Percentiles rank a stretch among this genome's conserved stretches.
These are phyloP conservation scores for Aspergillus quadricinctus DNA, from an alignment of 2,329 filamentous ascomycete species.

Conservation along the genomic window DNA sequence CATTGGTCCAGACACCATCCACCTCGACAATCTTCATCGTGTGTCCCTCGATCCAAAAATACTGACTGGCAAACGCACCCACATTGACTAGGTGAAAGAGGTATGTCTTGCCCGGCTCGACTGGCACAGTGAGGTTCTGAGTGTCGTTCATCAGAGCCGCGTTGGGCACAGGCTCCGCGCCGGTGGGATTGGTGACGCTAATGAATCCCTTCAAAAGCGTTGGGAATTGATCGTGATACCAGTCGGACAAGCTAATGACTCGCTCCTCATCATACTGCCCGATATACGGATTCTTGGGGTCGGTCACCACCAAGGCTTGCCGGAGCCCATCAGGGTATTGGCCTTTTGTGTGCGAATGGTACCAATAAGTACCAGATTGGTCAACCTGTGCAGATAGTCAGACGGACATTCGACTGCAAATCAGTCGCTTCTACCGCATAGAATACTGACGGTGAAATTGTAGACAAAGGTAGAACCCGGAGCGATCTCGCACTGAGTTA, in stretches of 20 bases:
- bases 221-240: slow-evolving; percentile 60
- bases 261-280: slow-evolving; percentile 57
- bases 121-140: slow-evolving; percentile 52
- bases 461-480: slow-evolving; percentile 62
- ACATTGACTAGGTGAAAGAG: slow-evolving; percentile 68
- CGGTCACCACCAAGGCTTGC: slow-evolving; percentile 62
- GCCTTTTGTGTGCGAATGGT: slow-evolving; percentile 62
- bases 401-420: not conserved
- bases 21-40: slow-evolving; percentile 66
- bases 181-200: slow-evolving; percentile 47
- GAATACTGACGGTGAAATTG: slow-evolving; percentile 54
- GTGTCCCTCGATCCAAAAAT: slow-evolving; percentile 44
- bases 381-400: slow-evolving; percentile 19
- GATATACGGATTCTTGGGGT: slow-evolving; percentile 49
- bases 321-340: slow-evolving; percentile 66
- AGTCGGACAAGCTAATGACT: slow-evolving; percentile 63
- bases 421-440: not conserved
- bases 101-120: slow-evolving; percentile 66
- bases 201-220: slow-evolving; percentile 46
- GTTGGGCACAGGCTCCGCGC: slow-evolving; percentile 61
- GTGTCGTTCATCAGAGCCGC: slow-evolving; percentile 68
- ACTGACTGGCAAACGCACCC: slow-evolving; percentile 57
- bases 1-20: slow-evolving; percentile 63
- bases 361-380: slow-evolving; percentile 56
- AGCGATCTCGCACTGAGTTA: slow-evolving; percentile 64